Percentiles rank a stretch among this genome's conserved stretches.
These are phyloP conservation scores for Aspergillus sp. DNA, from an alignment of 2,329 filamentous ascomycete species.

Conservation along the genomic window DNA sequence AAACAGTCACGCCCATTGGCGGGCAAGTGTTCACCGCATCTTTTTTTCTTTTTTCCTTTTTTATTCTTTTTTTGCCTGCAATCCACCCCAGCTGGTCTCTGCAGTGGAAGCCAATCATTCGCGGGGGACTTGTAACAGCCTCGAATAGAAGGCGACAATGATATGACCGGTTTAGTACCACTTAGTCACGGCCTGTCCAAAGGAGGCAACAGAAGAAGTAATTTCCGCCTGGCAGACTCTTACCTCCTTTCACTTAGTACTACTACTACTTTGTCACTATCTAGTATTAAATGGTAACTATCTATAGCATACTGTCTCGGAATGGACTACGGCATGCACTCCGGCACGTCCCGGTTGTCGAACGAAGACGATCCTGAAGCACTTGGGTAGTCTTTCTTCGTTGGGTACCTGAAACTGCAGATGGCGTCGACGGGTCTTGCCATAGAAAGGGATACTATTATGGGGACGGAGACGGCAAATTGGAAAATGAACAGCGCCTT, in stretches of 20 bases:
- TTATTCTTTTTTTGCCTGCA: conserved; percentile 15
- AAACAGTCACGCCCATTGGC: conserved; percentile 27
- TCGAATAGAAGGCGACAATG: background rate
- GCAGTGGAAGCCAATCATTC: conserved; percentile 15
- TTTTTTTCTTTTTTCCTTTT: conserved; percentile 23
- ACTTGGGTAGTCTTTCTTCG: conserved; percentile 4
- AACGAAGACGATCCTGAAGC: background rate
- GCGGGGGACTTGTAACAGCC: conserved; percentile 2
- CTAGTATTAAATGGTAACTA: too few species aligned
- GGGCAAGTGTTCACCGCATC: conserved; percentile 36
- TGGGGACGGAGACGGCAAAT: conserved; percentile 2
- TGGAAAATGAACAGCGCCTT: conserved; percentile 1
- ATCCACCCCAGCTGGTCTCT: conserved; percentile 4
- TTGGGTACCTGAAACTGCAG: conserved; percentile 26
- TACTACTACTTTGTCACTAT: too few species aligned
- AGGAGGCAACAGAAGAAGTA: conserved; percentile 9
- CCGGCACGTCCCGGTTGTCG: too few species aligned
- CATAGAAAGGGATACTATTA: background rate
- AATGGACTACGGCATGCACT: conserved; percentile 2
- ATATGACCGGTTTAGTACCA: conserved; percentile 5
- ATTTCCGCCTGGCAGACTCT: background rate
- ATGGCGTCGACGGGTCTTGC: conserved; percentile 10
- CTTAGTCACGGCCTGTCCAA: conserved; percentile 5
- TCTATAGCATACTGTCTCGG: background rate
- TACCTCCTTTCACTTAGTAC: background rate